phyloP scores from a whole-genome alignment of 108 stramenopile species.

The Phaeodactylum tricornutum region DNA sequence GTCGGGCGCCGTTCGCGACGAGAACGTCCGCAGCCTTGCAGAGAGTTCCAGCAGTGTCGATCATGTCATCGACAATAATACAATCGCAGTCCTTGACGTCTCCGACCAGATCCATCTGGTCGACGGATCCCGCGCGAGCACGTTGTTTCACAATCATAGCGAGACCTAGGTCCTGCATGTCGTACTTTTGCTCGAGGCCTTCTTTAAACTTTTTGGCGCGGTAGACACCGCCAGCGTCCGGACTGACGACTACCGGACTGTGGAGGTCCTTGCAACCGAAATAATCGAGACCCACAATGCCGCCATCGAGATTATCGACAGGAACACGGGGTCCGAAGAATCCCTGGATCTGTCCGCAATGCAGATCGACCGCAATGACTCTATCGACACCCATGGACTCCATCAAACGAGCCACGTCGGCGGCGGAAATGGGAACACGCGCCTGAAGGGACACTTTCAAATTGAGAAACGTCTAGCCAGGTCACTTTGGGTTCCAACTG shows the following conservation, averaged over 20 bases:
- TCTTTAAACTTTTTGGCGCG: slow-evolving; percentile 99
- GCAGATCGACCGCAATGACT: slow-evolving; percentile 98
- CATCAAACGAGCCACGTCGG: slow-evolving; percentile 97
- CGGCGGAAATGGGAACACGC: slow-evolving; percentile 98
- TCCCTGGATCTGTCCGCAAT: slow-evolving; percentile 99
- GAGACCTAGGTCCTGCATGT: slow-evolving; percentile 90
- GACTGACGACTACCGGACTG: slow-evolving; percentile 98
- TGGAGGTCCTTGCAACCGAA: slow-evolving; percentile 98
- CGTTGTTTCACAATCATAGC: slow-evolving; percentile 99
- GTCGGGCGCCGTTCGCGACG: slow-evolving; percentile 85
- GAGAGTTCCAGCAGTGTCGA: slow-evolving; percentile 98
- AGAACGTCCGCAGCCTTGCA: slow-evolving; percentile 98
- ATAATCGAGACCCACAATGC: slow-evolving; percentile 96
- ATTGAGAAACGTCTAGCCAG: not conserved
- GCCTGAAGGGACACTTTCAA: slow-evolving; percentile 30
- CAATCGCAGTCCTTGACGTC: slow-evolving; percentile 96
- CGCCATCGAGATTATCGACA: slow-evolving; percentile 98
- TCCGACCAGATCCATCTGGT: slow-evolving; percentile 98
- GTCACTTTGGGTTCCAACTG: not conserved
- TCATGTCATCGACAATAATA: slow-evolving; percentile 99
- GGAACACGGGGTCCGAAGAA: slow-evolving; percentile 97
- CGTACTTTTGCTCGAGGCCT: slow-evolving; percentile 90
- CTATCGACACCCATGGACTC: slow-evolving; percentile 99
- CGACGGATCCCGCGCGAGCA: slow-evolving; percentile 88
- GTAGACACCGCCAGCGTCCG: slow-evolving; percentile 99